Evolutionary conservation across 345 rosid species (phyloP).

Genomic region (Euphorbia tirucalli): DNA sequence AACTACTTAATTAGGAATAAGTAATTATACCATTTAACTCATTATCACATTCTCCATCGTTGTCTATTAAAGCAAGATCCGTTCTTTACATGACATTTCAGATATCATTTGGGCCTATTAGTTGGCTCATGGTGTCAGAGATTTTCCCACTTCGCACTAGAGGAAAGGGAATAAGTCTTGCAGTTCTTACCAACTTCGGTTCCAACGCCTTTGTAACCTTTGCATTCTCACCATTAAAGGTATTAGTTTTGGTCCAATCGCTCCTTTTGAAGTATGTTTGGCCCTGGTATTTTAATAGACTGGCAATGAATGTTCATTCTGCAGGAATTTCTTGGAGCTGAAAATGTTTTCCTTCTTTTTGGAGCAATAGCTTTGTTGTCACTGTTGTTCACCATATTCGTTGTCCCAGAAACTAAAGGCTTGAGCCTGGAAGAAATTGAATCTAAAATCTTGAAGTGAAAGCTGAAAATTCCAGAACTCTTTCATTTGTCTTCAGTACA

Average conservation of each 20-base stretch:
- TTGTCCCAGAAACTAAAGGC: slow-evolving; percentile 95
- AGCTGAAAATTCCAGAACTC: background rate
- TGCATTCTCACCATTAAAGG: slow-evolving; percentile 35
- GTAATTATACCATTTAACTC: too few relatives aligned
- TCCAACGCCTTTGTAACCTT: slow-evolving; percentile 37
- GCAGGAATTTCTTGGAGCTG: slow-evolving; percentile 87
- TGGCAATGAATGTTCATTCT: slow-evolving; percentile 22
- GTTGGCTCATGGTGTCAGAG: slow-evolving; percentile 40
- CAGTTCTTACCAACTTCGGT: slow-evolving; percentile 38
- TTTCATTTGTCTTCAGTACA: background rate
- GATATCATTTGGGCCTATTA: slow-evolving; percentile 37
- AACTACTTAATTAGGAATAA: too few relatives aligned
- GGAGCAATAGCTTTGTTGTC: slow-evolving; percentile 74
- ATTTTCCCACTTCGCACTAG: slow-evolving; percentile 33
- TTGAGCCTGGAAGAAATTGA: slow-evolving; percentile 95
- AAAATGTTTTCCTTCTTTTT: slow-evolving; percentile 81
- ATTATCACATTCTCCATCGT: too few relatives aligned
- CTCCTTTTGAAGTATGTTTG: background rate
- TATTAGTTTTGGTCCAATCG: slow-evolving; percentile 1
- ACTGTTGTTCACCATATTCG: slow-evolving; percentile 47
- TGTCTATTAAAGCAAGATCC: background rate
- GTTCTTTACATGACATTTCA: slow-evolving; percentile 15
- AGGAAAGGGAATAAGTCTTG: slow-evolving; percentile 37
- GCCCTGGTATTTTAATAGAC: background rate
- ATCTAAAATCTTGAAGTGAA: slow-evolving; percentile 74